Conservation (phyloP, 768 basidiomycete species). For the Russula emetica region DNA sequence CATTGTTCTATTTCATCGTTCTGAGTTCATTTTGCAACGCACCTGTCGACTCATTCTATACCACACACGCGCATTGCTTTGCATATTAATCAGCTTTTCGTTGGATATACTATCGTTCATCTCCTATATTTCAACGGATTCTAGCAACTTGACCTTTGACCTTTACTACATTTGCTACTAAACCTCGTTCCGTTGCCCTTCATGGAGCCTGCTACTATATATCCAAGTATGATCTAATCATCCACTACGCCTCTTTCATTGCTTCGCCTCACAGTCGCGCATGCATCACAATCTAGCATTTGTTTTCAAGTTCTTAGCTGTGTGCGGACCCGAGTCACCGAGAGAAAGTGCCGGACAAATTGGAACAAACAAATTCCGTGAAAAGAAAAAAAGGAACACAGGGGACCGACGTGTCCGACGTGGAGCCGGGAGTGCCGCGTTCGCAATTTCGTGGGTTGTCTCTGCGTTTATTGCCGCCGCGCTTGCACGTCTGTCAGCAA, state of each 20-base stretch:
- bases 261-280: slow-evolving; percentile 20
- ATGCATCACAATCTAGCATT: slow-evolving; percentile 25
- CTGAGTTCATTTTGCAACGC: slow-evolving; percentile 16
- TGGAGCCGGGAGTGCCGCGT: slow-evolving; percentile 11
- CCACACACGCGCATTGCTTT: slow-evolving; percentile 19
- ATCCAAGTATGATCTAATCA: slow-evolving; percentile 23
- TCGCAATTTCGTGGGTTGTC: background rate
- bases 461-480: slow-evolving; percentile 12
- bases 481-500: slow-evolving; percentile 31
- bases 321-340: background rate
- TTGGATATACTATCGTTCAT: slow-evolving; percentile 21
- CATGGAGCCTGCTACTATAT: slow-evolving; percentile 21
- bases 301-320: background rate
- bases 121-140: slow-evolving; percentile 8
- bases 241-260: slow-evolving; percentile 9
- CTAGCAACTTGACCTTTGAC: slow-evolving; percentile 11
- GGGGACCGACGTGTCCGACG: slow-evolving; percentile 17
- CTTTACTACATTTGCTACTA: slow-evolving; percentile 18
- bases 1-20: slow-evolving; percentile 14
- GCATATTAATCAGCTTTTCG: slow-evolving; percentile 24
- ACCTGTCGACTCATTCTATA: slow-evolving; percentile 20
- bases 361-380: slow-evolving; percentile 20
- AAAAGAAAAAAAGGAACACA: background rate
- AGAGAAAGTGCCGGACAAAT: slow-evolving; percentile 15
- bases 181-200: slow-evolving; percentile 3